Conservation (phyloP, 2,329 filamentous ascomycete genomes). For the Alternaria ethzedia region DNA sequence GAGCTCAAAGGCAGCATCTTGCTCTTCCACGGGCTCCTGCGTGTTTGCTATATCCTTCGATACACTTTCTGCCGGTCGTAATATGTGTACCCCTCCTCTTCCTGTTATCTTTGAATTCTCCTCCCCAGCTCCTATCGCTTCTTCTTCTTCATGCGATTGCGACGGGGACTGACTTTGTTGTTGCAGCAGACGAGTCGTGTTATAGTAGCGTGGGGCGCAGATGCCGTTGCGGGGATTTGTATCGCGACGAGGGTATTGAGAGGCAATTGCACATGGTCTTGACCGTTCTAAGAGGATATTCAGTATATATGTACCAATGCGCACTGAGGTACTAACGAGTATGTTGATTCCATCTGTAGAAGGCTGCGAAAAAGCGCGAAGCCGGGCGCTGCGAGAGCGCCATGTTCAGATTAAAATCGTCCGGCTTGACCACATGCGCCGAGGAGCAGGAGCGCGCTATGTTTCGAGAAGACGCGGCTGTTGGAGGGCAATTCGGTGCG, state of each 20-base stretch:
- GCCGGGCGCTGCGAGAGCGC: conserved; percentile 27
- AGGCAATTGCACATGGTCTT: conserved; percentile 4
- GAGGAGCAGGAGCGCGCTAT: background rate
- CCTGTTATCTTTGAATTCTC: background rate
- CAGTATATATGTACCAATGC: background rate
- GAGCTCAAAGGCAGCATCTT: background rate
- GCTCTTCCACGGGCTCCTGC: background rate
- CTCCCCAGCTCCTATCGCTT: background rate
- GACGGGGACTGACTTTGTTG: conserved; percentile 11
- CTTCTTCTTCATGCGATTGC: conserved; percentile 3
- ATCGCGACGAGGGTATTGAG: background rate
- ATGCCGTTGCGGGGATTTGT: background rate
- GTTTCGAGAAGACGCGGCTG: background rate
- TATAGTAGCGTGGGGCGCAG: conserved; percentile 11
- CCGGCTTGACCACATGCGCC: background rate
- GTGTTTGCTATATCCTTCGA: background rate
- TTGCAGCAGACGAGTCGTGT: conserved; percentile 15
- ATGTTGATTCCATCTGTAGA: conserved; percentile 51
- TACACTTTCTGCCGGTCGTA: background rate
- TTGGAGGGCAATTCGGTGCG: background rate
- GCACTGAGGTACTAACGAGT: conserved; percentile 22
- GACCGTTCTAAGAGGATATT: conserved; percentile 15
- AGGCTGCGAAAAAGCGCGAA: conserved; percentile 52
- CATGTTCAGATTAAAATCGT: conserved; percentile 13
- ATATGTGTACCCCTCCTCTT: background rate